Evolutionary conservation across 768 basidiomycete genomes (phyloP).

Genomic region (Amyloporia xantha): DNA sequence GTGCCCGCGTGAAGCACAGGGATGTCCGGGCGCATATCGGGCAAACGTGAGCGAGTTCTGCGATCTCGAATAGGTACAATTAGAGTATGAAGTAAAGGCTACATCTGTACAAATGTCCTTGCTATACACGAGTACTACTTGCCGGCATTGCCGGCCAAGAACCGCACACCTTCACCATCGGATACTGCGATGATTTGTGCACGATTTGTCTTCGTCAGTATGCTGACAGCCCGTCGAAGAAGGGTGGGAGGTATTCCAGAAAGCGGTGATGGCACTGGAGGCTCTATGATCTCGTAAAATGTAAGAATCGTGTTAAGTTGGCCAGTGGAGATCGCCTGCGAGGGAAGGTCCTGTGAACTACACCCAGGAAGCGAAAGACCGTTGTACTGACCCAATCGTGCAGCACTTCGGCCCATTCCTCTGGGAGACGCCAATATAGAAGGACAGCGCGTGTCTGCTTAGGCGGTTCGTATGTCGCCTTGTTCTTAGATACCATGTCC

Average conservation of each 20-base stretch:
- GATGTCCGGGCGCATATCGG: too few species aligned
- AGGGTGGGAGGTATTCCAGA: conserved; percentile 62
- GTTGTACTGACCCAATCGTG: conserved; percentile 63
- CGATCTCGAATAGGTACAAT: too few species aligned
- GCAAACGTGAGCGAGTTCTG: too few species aligned
- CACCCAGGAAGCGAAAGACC: neutral
- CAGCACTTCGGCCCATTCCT: conserved; percentile 82
- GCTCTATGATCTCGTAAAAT: conserved; percentile 81
- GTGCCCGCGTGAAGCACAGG: neutral
- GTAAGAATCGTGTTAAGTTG: conserved; percentile 83
- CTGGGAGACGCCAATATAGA: conserved; percentile 70
- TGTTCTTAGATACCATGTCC: conserved; percentile 54
- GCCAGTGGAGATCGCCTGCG: conserved; percentile 64
- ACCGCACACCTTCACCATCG: conserved; percentile 79
- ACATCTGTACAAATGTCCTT: too few species aligned
- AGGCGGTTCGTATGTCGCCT: conserved; percentile 68
- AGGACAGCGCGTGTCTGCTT: conserved; percentile 66
- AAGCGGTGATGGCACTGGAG: conserved; percentile 61
- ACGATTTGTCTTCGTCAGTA: conserved; percentile 58
- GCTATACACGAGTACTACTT: too few species aligned
- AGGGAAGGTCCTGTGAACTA: neutral
- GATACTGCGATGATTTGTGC: conserved; percentile 72
- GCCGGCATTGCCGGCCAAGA: conserved; percentile 39
- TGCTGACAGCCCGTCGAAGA: conserved; percentile 61
- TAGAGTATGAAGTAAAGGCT: too few species aligned